Base-by-base conservation (phyloP, 257 asterid genomes). In the Pogostemon cablin region DNA sequence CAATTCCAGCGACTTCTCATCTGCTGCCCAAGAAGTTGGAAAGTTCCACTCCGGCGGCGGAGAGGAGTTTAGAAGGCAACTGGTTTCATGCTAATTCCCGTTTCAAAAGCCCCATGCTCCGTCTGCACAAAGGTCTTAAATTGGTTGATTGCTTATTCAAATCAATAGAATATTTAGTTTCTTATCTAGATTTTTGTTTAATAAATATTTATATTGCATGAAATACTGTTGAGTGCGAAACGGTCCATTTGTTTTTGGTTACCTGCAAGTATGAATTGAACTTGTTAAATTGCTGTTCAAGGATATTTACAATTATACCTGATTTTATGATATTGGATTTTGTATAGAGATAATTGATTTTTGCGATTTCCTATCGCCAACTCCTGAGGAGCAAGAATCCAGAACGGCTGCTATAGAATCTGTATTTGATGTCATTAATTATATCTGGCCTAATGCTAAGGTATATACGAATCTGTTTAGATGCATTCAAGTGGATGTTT, bases 361-460 rank as follows among this genome's bases (percentile, higher is more conserved):
- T 77, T 88, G 96, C 71, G 92, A 95, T 43, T 95, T 95, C 78
- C 77, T 95, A 25, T 91, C 98, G 2, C 99, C 99, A 57, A 91
- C 97, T 2, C 87, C 81, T 0, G 98, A 86, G 85, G 99, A 95
- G 79, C 88, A 82, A 79, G 83, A 75, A 67, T 79, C 87, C 53
- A 90, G 99, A 58, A 64, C 75, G 71, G 90, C 91, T 74, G 97
- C 99, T 10, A 76, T 91, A 61, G 85, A 88, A 72, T 70, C 96
- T 32, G 99, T 95, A 32, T 75, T 78, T 81, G 86, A 76, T 76
- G 98, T 95, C 72, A 83, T 95, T 77, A 88, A 81, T 62, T 85
- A 91, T 75, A 91, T 95, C 69, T 95, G 99, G 99, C 96, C 97
- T 47, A 78, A 73, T 68, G 88, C 97, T 72, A 79, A 83, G 99